Base-by-base conservation (phyloP, 106 monocot species). In the Dioscorea alata region DNA sequence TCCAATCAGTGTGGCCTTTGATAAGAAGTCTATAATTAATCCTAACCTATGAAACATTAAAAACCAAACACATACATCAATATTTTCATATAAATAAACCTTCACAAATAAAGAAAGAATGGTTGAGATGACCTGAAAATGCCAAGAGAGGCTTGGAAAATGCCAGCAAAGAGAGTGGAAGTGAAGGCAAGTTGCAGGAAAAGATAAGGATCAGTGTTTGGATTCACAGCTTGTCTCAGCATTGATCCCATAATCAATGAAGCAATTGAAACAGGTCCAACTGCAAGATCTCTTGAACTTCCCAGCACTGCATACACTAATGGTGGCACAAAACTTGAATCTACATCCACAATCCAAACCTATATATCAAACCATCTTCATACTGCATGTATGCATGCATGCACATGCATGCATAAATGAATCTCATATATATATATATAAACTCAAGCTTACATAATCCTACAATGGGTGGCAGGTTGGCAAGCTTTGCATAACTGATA, bases 281-380 rank as follows among this genome's bases (percentile, higher is more conserved):
- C 88, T 23, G 94, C 94, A 20, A 95, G 81, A 32, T 91, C 94
- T 49, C 83, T 76, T 1, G 94, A 95, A 79, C 94, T 95, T 33
- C 94, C 94, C n/a, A 95, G 81, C 33, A 88, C 81, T 18, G 94
- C 58, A 57, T 95, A 95, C 61, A 95, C 85, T 35, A 95, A 57
- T 17, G 94, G 94, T 7, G 94, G 94, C 42, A 95, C 91, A 15
- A 95, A 95, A 71, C 94, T 95, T 49, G 94, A 91, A 69, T 91
- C 94, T 95, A 2, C 33, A 33, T 28, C 28, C 28, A 28, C 28
- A 28, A 28, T 28, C 28, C 28, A 10, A 64, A 15, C 8, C 42
- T 5, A n/a, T n/a, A n/a, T n/a, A 42, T 42, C 9, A 42, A 42
- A 42, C 42, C 42, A 42, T 42, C 9, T 8, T 0, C 10, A 28